These are phyloP conservation scores for Begonia loranthoides DNA, from an alignment of 306 rosid species.

Conservation along the genomic window DNA sequence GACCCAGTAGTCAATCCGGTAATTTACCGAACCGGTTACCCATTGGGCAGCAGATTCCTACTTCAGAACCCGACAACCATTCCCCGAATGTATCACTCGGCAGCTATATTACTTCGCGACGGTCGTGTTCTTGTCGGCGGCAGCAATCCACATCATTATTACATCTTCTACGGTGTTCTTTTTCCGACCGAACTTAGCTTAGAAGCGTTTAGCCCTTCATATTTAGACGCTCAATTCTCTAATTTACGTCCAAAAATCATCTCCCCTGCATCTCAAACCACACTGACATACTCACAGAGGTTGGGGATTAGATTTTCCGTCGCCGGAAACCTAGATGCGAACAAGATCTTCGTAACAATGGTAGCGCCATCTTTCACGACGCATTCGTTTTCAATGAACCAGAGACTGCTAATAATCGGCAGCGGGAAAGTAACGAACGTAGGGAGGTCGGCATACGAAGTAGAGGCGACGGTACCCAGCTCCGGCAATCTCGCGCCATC, in stretches of 20 bases:
- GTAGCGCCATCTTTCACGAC: constrained; percentile 52
- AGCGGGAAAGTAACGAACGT: neutral
- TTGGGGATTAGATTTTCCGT: constrained; percentile 17
- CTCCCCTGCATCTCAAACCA: constrained; percentile 15
- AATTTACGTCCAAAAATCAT: constrained; percentile 18
- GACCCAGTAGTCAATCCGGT: constrained; percentile 4
- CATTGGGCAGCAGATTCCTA: constrained; percentile 1
- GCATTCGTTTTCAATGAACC: constrained; percentile 76
- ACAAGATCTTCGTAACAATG: constrained; percentile 29
- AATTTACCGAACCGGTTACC: neutral
- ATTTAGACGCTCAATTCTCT: constrained; percentile 15
- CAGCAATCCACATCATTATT: constrained; percentile 8
- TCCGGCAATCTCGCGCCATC: constrained; percentile 7
- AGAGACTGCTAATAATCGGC: constrained; percentile 32
- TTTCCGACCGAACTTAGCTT: constrained; percentile 34
- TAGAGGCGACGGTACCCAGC: constrained; percentile 1
- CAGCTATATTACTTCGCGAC: constrained; percentile 11
- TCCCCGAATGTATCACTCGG: constrained; percentile 13
- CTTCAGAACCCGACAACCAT: constrained; percentile 5
- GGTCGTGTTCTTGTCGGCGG: constrained; percentile 12
- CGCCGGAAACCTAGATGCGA: constrained; percentile 4
- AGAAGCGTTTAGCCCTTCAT: constrained; percentile 33
- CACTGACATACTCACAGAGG: constrained; percentile 10
- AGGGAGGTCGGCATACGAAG: constrained; percentile 4
- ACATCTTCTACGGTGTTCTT: constrained; percentile 6